Base-by-base conservation (phyloP, 129 eudicot genomes). In the Flaveria linearis region DNA sequence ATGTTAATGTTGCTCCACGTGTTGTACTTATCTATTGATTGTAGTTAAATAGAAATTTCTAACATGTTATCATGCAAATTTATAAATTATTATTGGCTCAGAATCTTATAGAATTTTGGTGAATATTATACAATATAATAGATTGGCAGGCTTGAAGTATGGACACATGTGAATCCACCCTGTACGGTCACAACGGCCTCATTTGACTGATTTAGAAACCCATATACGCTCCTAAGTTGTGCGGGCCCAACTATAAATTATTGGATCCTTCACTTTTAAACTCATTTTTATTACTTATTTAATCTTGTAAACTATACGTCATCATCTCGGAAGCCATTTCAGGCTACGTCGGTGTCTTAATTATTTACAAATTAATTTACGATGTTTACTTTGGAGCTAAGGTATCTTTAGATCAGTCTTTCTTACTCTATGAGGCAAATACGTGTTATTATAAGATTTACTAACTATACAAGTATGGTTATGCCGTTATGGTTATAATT, bases 111-210 rank as follows among this genome's bases (percentile, higher is more conserved):
- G 36, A 25, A 61, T 28, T 61, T 26, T 61, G 39, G 45, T 1
- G 12, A 47, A 53, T 49, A 39, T 33, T n/a, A 65, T 65, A 65
- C 7, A 4, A 33, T 65, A 65, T 16, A 11, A 30, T 33, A 65
- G 47, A 15, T 2, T 33, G 23, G 26, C 71, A 7, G 49, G 41
- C 76, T 26, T 26, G 28, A 26, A 26, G 33, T 9, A 18, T 55
- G 52, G 39, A 18, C 76, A 33, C 45, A 39, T 30, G 49, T 36
- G 66, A 17, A 9, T 30, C 69, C 69, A 70, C 15, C 45, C 11
- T 62, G 71, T 75, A 76, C 80, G 20, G 7, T 51, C 42, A 28
- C 52, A 65, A 76, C 73, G 66, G 80, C 73, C 65, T 76, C 33
- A 36, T 76, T 76, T 76, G 80, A 76, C 80, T 61, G 61, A 0